Evolutionary conservation across 208 protist genomes (phyloP).

Genomic region (Zelonia costaricensis): DNA sequence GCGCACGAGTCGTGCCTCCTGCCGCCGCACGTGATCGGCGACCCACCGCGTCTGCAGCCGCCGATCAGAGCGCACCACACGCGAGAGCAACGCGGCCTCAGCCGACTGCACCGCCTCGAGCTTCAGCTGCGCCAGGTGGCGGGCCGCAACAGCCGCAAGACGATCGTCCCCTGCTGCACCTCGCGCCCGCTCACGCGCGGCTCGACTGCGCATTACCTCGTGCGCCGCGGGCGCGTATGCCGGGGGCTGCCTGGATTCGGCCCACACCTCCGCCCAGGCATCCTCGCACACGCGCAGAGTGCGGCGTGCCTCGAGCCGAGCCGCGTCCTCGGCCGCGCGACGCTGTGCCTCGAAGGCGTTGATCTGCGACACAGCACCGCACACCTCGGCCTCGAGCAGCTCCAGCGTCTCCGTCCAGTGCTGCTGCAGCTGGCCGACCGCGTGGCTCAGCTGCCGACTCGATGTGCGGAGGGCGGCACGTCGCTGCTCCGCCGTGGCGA

Average conservation of each 20-base stretch:
- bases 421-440: slow-evolving; percentile 5
- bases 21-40: slow-evolving; percentile 7
- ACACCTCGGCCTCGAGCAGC: slow-evolving; percentile 26
- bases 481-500: neutral
- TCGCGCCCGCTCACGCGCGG: neutral
- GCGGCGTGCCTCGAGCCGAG: slow-evolving; percentile 13
- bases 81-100: slow-evolving; percentile 14
- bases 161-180: neutral
- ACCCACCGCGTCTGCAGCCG: slow-evolving; percentile 3
- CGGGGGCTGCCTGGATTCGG: neutral
- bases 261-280: slow-evolving; percentile 16
- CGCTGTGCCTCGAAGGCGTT: slow-evolving; percentile 20
- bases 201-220: neutral
- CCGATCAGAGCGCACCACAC: neutral
- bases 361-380: slow-evolving; percentile 7
- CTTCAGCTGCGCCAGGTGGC: slow-evolving; percentile 3
- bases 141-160: slow-evolving; percentile 1
- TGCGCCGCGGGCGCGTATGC: neutral
- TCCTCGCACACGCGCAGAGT: slow-evolving; percentile 1
- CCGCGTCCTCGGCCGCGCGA: slow-evolving; percentile 14
- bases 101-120: slow-evolving; percentile 3
- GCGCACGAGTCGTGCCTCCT: slow-evolving; percentile 4
- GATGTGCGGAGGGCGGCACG: neutral
- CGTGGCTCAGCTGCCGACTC: neutral
- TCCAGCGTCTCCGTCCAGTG: slow-evolving; percentile 19